These are phyloP conservation scores for Cercospora zeina DNA, from an alignment of 2,329 filamentous ascomycete genomes.

Conservation along the genomic window DNA sequence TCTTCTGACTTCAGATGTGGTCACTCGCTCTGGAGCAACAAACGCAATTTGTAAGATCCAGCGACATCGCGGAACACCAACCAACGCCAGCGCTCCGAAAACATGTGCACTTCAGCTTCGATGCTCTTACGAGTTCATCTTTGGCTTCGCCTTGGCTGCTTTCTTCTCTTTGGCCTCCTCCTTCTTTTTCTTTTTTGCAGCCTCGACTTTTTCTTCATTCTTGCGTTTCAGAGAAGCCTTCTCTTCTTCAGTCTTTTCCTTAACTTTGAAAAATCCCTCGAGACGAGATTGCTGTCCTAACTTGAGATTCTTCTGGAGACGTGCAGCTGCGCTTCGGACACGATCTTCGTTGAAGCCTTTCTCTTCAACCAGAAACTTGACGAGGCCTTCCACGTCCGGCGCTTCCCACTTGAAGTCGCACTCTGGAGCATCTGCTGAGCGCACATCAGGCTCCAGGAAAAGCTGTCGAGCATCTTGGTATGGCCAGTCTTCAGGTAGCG, in stretches of 20 bases:
- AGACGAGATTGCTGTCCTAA: conserved; percentile 84
- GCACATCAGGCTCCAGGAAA: conserved; percentile 89
- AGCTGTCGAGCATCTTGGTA: conserved; percentile 87
- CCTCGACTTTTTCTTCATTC: conserved; percentile 85
- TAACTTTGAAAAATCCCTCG: conserved; percentile 94
- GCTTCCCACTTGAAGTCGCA: conserved; percentile 99
- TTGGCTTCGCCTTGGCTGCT: conserved; percentile 80
- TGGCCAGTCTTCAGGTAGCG: conserved; percentile 93
- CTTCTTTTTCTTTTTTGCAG: conserved; percentile 94
- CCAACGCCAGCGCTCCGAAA: conserved; percentile 31
- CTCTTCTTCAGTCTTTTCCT: conserved; percentile 84
- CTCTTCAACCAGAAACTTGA: conserved; percentile 86
- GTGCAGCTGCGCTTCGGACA: conserved; percentile 73
- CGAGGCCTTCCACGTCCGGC: conserved; percentile 84
- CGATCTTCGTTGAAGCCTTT: conserved; percentile 97
- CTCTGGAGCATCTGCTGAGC: conserved; percentile 74
- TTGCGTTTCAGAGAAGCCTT: conserved; percentile 87
- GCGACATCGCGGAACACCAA: conserved; percentile 17
- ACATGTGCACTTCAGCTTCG: conserved; percentile 8
- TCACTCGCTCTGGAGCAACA: neutral
- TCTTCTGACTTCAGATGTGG: neutral
- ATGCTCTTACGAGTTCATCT: conserved; percentile 39
- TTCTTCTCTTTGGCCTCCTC: conserved; percentile 95
- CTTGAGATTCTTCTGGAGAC: conserved; percentile 88
- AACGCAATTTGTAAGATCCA: neutral